Evolutionary conservation across 495 filamentous ascomycete species (phyloP), one percentile per base, ranked within the genome.

Genomic region (Elaphomyces granulatus): DNA sequence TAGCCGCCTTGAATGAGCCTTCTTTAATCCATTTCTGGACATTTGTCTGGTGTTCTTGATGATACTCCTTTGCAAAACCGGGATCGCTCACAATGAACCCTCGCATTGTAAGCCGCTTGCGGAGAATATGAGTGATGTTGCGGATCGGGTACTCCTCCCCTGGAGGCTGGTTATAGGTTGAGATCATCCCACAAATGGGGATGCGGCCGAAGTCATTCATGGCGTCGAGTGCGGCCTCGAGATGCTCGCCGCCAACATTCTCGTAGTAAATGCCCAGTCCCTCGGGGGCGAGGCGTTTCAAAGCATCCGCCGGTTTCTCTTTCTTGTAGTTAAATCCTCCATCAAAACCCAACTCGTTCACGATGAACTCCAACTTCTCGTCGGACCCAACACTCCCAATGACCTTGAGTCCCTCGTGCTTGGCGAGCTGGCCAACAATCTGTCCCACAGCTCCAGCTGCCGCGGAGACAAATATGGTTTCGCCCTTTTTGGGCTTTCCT

Each of bases 191-290:
- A 49, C 76, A 80, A 15, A 70, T 68, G 28, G 77, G 68, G 28
- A 94, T 75, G 17, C 88, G 68, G 1, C 85, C 88, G 44, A 61
- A 75, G 20, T 63, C 41, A 35, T 85, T 93, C 61, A 92, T 62
- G 19, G 64, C 65, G 8, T 73, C 64, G 7, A 96, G 50, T 0
- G 81, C 73, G 16, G 84, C 86, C 45, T 87, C 81, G 26, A 94
- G 65, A 46, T 85, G 79, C 63, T 88, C 84, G 6, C 87, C 87
- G 6, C 87, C 87, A 15, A 96, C 87, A 45, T 94, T 94, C 58
- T 96, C 87, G 49, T 79, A 96, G 64, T 94, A 94, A 55, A 96
- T 93, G 52, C 94, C 85, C 35, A 95, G 70, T 8, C 87, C 88
- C 20, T 88, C 52, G 0, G 86, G 87, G 4, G 81, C 82, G 32